Conservation (phyloP, 2,329 filamentous ascomycete species). For the Colletotrichum caudatum region DNA sequence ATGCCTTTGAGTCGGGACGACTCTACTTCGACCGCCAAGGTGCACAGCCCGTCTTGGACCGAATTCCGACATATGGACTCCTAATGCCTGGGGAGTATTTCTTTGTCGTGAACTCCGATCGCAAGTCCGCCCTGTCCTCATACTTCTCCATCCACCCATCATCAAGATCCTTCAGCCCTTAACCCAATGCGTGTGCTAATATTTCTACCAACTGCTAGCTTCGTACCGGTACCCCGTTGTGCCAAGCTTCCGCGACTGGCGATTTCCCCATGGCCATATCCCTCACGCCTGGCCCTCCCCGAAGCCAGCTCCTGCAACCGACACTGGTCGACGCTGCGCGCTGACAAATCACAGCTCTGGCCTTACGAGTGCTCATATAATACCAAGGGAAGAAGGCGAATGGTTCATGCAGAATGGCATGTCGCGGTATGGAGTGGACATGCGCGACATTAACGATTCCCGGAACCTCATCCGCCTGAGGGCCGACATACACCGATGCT, state of each 20-base stretch:
- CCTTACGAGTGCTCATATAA: slow-evolving; percentile 10
- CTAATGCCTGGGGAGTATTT: background rate
- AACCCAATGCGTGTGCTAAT: background rate
- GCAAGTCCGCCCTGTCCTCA: background rate
- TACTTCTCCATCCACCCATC: no score
- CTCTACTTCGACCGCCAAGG: slow-evolving; percentile 17
- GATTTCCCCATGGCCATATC: background rate
- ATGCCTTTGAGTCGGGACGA: slow-evolving; percentile 5
- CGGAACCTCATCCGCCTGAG: slow-evolving; percentile 10
- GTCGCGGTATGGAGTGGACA: slow-evolving; percentile 10
- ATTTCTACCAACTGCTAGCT: background rate
- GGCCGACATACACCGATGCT: slow-evolving; percentile 10
- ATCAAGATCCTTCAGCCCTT: background rate
- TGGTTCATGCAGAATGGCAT: slow-evolving; percentile 21
- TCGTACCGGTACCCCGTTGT: background rate
- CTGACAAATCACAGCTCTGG: slow-evolving; percentile 2
- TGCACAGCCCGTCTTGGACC: background rate
- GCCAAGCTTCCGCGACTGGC: background rate
- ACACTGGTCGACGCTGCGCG: slow-evolving; percentile 6
- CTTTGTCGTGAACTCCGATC: background rate
- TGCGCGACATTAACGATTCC: slow-evolving; percentile 7
- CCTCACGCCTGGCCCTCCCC: background rate
- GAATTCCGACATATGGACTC: background rate
- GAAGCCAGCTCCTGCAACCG: background rate
- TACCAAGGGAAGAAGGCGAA: slow-evolving; percentile 10